Conservation (phyloP, 2,329 filamentous ascomycete species). For the Colletotrichum tabaci region DNA sequence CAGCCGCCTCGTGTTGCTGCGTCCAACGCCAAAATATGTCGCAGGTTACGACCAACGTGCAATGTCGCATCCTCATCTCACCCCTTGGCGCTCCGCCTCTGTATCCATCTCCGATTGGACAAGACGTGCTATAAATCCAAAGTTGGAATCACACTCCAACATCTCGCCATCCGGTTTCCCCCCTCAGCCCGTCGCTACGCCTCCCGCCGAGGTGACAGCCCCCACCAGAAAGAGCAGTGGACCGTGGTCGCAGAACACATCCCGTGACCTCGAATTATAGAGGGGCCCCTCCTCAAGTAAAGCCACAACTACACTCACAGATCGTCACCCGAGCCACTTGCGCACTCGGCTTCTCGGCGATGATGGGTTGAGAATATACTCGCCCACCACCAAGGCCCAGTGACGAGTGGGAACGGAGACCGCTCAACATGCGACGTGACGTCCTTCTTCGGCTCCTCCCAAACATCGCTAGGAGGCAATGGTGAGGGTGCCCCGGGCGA, state of each 20-base stretch:
- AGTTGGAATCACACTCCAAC: background rate
- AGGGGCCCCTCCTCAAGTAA: background rate
- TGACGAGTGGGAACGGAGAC: constrained; percentile 4
- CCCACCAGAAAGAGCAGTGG: too few species aligned
- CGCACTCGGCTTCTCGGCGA: background rate
- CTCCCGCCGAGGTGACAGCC: too few species aligned
- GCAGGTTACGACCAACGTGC: constrained; percentile 3
- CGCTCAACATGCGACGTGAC: constrained; percentile 35
- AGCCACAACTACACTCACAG: constrained; percentile 6
- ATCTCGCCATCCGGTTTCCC: background rate
- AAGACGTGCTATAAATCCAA: background rate
- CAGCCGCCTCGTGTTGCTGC: constrained; percentile 6
- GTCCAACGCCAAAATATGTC: background rate
- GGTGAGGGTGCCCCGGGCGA: background rate
- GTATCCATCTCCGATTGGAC: constrained; percentile 29
- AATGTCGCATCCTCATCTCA: constrained; percentile 6
- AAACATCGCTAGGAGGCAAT: background rate
- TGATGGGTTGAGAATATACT: background rate
- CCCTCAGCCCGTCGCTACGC: too few species aligned
- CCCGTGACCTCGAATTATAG: constrained; percentile 3
- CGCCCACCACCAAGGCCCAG: background rate
- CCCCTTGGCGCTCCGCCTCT: constrained; percentile 15
- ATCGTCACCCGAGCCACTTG: background rate
- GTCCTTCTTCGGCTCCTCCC: constrained; percentile 18
- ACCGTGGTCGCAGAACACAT: constrained; percentile 1